Evolutionary conservation across 371 early-diverging fungal species (phyloP).

Genomic region (Mucor mucedo): DNA sequence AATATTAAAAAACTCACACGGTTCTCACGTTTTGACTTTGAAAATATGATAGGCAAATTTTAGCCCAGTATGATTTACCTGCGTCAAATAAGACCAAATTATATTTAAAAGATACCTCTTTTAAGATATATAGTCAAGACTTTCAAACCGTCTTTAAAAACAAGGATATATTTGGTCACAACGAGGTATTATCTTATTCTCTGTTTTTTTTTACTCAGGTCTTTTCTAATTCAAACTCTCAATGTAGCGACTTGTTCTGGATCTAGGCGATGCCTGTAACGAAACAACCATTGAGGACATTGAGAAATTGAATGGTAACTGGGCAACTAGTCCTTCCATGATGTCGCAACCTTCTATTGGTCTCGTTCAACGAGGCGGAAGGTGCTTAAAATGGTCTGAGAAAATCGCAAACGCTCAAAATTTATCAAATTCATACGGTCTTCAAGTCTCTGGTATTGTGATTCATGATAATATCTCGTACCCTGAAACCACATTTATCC

Average conservation of each 20-base stretch:
- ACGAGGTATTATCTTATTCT: constrained; percentile 21
- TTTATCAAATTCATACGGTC: constrained; percentile 24
- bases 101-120: constrained; percentile 28
- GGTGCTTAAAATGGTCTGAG: constrained; percentile 38
- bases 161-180: constrained; percentile 37
- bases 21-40: not conserved
- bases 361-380: constrained; percentile 36
- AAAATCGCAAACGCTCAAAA: constrained; percentile 32
- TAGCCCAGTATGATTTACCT: constrained; percentile 19
- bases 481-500: constrained; percentile 10
- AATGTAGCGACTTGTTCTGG: constrained; percentile 26
- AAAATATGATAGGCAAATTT: constrained; percentile 26
- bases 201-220: not conserved
- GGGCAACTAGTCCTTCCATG: constrained; percentile 28
- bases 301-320: constrained; percentile 18
- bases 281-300: constrained; percentile 20
- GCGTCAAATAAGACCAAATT: constrained; percentile 23
- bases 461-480: constrained; percentile 38
- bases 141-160: constrained; percentile 42
- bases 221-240: not conserved
- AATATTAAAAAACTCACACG: not conserved
- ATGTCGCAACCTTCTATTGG: constrained; percentile 40
- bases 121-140: constrained; percentile 42
- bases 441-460: constrained; percentile 35
- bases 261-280: constrained; percentile 31